Evolutionary conservation across 192 early-diverging fungal genomes (phyloP).

Genomic region (Umbelopsis ramanniana): DNA sequence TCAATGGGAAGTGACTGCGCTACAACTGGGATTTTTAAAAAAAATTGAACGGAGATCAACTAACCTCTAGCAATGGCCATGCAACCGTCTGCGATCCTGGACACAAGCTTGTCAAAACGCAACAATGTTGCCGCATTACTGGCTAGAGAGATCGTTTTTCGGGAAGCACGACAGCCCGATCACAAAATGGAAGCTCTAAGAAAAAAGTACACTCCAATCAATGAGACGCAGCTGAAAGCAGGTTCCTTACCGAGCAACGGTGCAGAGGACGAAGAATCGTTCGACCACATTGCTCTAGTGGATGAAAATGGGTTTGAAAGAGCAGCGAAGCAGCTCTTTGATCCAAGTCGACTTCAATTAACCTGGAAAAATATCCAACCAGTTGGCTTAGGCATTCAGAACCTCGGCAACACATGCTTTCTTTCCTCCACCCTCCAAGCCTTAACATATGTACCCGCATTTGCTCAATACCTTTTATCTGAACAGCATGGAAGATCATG

Average conservation of each 20-base stretch:
- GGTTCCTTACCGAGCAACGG: neutral
- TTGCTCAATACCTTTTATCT: slow-evolving; percentile 70
- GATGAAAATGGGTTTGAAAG: slow-evolving; percentile 68
- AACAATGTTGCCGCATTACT: slow-evolving; percentile 34
- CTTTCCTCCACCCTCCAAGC: slow-evolving; percentile 78
- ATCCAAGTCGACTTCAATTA: slow-evolving; percentile 57
- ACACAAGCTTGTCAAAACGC: slow-evolving; percentile 10
- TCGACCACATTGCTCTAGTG: slow-evolving; percentile 34
- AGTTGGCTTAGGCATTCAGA: slow-evolving; percentile 70
- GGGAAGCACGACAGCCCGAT: slow-evolving; percentile 36
- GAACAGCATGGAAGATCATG: slow-evolving; percentile 68
- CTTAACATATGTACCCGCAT: slow-evolving; percentile 73
- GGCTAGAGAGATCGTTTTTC: slow-evolving; percentile 32
- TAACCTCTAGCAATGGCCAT: neutral
- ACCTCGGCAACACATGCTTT: slow-evolving; percentile 78
- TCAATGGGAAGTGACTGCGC: neutral
- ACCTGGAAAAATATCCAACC: slow-evolving; percentile 65
- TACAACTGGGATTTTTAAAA: neutral
- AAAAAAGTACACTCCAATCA: slow-evolving; percentile 37
- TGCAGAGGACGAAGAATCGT: neutral
- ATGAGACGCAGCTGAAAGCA: neutral
- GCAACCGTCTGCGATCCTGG: slow-evolving; percentile 11
- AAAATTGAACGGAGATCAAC: neutral
- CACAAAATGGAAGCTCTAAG: slow-evolving; percentile 36
- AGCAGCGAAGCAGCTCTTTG: slow-evolving; percentile 60